A percentile compares a stretch with the other conserved stretches of the same genome.
Conservation (phyloP, 768 basidiomycete species). For the Agaricus sinodeliciosus region DNA sequence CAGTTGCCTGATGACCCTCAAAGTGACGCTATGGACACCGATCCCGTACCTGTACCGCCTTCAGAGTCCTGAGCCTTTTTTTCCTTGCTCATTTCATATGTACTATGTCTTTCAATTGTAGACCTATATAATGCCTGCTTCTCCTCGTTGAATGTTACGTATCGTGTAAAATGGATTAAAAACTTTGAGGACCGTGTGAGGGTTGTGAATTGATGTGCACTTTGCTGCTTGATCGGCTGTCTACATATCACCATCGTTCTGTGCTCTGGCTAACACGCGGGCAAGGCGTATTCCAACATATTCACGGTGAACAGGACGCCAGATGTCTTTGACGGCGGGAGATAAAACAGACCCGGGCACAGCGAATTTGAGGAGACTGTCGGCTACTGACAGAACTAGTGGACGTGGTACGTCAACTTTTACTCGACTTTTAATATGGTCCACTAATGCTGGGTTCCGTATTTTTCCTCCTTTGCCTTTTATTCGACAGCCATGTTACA, state of each 20-base stretch:
- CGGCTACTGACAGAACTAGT: conserved; percentile 31
- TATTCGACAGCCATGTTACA: conserved; percentile 37
- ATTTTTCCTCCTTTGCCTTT: neutral
- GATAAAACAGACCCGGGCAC: neutral
- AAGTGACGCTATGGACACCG: conserved; percentile 31
- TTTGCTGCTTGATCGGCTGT: too few relatives aligned
- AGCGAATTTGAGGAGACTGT: neutral
- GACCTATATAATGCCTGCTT: neutral
- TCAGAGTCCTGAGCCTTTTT: neutral
- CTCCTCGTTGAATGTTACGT: too few relatives aligned
- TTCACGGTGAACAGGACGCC: neutral
- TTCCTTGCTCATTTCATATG: neutral
- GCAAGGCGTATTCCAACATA: neutral
- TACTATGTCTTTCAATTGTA: neutral
- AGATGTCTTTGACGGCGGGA: conserved; percentile 4
- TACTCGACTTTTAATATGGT: neutral
- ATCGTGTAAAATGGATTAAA: neutral
- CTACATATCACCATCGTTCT: neutral
- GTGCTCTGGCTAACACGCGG: neutral
- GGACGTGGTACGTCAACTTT: conserved; percentile 45
- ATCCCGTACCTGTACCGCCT: conserved; percentile 16
- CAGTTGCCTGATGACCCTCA: conserved; percentile 48
- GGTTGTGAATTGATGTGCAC: neutral
- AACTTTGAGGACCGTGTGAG: neutral
- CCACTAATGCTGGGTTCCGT: neutral